These are phyloP conservation scores for Carallia pectinifolia DNA, from an alignment of 345 rosid genomes.

Conservation along the genomic window DNA sequence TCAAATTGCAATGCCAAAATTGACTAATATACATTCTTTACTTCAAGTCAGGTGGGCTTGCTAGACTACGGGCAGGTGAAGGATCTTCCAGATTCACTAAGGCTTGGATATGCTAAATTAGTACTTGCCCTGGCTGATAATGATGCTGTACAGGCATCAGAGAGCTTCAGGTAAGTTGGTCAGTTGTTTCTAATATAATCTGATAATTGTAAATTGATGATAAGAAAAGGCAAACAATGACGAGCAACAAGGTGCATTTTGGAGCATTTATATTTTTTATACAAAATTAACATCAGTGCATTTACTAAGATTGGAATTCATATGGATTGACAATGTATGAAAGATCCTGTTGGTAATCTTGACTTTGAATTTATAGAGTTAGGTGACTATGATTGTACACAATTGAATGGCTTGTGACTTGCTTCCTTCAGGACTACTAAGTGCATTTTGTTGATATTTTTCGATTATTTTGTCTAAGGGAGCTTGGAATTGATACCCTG, in stretches of 20 bases:
- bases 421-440: slow-evolving; percentile 1
- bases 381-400: no score
- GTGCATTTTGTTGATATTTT: slow-evolving; percentile 11
- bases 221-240: slow-evolving; percentile 4
- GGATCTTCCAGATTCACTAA: slow-evolving; percentile 78
- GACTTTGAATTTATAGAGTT: no score
- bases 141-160: slow-evolving; percentile 52
- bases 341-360: neutral
- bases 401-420: neutral
- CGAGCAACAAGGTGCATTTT: neutral
- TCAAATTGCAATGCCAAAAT: slow-evolving; percentile 7
- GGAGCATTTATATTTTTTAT: no score
- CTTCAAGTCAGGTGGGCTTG: slow-evolving; percentile 67
- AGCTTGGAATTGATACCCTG: slow-evolving; percentile 71
- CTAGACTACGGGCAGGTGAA: slow-evolving; percentile 97
- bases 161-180: slow-evolving; percentile 66
- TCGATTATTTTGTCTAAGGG: slow-evolving; percentile 41
- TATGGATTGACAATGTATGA: slow-evolving; percentile 4
- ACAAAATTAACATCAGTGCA: neutral
- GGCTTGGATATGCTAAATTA: slow-evolving; percentile 87
- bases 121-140: slow-evolving; percentile 82
- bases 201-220: neutral
- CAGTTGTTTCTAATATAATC: neutral
- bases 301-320: neutral
- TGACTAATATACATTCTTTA: slow-evolving; percentile 21